Conservation (phyloP, 306 rosid species). For the Casuarina cunninghamiana region DNA sequence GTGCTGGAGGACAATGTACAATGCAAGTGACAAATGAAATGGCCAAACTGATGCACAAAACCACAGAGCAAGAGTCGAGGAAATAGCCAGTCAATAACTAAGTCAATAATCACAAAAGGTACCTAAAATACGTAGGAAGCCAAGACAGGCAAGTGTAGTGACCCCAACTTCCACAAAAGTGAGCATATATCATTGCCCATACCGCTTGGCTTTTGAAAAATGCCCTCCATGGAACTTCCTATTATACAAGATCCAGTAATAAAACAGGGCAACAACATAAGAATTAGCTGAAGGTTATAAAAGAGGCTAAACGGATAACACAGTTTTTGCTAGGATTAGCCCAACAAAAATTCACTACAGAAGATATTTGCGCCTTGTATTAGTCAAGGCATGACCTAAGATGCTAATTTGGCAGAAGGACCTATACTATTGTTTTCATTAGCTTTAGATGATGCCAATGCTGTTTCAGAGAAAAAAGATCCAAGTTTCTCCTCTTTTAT, state of each 20-base stretch:
- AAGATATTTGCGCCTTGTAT: not conserved
- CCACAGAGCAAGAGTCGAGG: constrained; percentile 7
- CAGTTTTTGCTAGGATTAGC: not conserved
- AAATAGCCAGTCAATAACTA: constrained; percentile 8
- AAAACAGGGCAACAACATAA: constrained; percentile 20
- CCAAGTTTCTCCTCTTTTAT: too few species aligned
- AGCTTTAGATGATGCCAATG: not conserved
- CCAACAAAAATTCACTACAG: not conserved
- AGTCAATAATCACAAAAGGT: constrained; percentile 18
- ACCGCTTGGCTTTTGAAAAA: constrained; percentile 81
- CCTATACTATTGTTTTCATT: not conserved
- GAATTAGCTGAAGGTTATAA: not conserved
- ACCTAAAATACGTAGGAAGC: constrained; percentile 98
- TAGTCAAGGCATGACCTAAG: constrained; percentile 1
- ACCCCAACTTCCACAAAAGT: constrained; percentile 99
- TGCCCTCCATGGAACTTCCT: constrained; percentile 94
- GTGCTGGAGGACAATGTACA: not conserved
- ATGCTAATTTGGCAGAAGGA: not conserved
- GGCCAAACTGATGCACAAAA: not conserved
- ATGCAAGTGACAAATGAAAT: not conserved
- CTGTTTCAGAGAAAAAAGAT: too few species aligned
- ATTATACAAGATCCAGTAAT: constrained; percentile 29
- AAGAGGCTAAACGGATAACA: not conserved
- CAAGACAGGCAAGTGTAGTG: constrained; percentile 93
- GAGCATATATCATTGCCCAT: constrained; percentile 97